Evolutionary conservation across 495 filamentous ascomycete species (phyloP).

Genomic region (Penicillium flavigenum): DNA sequence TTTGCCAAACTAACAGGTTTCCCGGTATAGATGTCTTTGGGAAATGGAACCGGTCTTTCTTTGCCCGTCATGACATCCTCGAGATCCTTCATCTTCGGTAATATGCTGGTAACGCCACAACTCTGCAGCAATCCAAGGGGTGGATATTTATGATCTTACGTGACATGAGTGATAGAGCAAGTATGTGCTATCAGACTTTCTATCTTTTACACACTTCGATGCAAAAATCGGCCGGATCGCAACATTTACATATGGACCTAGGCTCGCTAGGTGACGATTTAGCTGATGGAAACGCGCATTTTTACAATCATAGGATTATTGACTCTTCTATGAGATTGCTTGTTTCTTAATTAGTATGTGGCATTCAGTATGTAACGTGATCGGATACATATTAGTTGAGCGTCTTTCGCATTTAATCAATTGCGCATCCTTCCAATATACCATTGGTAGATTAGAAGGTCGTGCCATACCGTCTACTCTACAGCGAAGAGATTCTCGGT

Average conservation of each 20-base stretch:
- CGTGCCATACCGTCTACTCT: too few relatives aligned
- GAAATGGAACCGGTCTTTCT: conserved; percentile 72
- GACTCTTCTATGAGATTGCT: too few relatives aligned
- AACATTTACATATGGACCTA: background rate
- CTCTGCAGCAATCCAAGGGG: too few relatives aligned
- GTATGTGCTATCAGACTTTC: background rate
- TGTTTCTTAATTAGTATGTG: too few relatives aligned
- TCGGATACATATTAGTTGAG: too few relatives aligned
- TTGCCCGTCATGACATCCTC: conserved; percentile 68
- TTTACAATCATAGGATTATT: background rate
- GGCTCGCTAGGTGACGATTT: background rate
- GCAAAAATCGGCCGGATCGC: background rate
- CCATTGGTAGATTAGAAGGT: too few relatives aligned
- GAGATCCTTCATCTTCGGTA: conserved; percentile 50
- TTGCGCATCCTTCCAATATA: too few relatives aligned
- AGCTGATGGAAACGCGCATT: background rate
- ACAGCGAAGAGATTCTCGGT: too few relatives aligned
- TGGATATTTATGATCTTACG: background rate
- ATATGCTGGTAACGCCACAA: conserved; percentile 6
- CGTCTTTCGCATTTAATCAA: too few relatives aligned
- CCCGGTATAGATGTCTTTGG: conserved; percentile 67
- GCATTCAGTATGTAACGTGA: too few relatives aligned
- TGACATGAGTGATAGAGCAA: background rate
- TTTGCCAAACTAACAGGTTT: background rate
- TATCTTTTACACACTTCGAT: background rate